A percentile compares a stretch with the other conserved stretches of the same genome.
These are phyloP conservation scores for Miscanthus lutarioriparius DNA, from an alignment of 176 grass and related monocot genomes.

Conservation along the genomic window DNA sequence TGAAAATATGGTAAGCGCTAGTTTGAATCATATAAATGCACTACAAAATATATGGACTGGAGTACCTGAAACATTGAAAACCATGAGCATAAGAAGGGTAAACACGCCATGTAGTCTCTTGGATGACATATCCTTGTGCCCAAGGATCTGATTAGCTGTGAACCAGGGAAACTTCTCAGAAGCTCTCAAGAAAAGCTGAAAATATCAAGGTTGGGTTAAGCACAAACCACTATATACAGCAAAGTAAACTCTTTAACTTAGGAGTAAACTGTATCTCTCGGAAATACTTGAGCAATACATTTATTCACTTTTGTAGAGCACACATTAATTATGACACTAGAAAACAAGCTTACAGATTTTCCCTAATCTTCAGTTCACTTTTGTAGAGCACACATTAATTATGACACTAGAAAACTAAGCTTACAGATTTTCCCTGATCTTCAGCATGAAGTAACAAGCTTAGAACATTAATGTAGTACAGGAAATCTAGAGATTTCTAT, in stretches of 20 bases:
- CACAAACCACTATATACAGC: neutral
- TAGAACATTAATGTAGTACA: neutral
- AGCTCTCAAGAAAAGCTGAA: slow-evolving; percentile 32
- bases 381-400: neutral
- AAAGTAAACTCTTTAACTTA: neutral
- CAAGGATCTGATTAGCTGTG: slow-evolving; percentile 17
- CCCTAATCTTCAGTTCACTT: neutral
- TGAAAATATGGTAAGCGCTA: neutral
- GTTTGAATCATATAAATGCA: slow-evolving; percentile 19
- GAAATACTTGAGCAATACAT: neutral
- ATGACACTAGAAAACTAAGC: neutral
- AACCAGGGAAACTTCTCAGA: slow-evolving; percentile 9
- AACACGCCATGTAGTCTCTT: slow-evolving; percentile 26
- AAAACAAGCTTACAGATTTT: neutral
- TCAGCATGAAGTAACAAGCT: slow-evolving; percentile 1
- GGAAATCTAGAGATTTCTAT: neutral
- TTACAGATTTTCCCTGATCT: neutral
- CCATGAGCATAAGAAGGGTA: slow-evolving; percentile 51
- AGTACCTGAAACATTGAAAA: slow-evolving; percentile 70
- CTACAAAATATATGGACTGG: slow-evolving; percentile 16
- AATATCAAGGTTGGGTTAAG: neutral
- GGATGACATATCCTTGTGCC: slow-evolving; percentile 41
- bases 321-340: neutral
- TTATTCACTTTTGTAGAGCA: slow-evolving; percentile 11
- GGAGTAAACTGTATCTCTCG: neutral